Base-by-base conservation (phyloP, 1,284 basidiomycete species). In the Golubevia sp. region DNA sequence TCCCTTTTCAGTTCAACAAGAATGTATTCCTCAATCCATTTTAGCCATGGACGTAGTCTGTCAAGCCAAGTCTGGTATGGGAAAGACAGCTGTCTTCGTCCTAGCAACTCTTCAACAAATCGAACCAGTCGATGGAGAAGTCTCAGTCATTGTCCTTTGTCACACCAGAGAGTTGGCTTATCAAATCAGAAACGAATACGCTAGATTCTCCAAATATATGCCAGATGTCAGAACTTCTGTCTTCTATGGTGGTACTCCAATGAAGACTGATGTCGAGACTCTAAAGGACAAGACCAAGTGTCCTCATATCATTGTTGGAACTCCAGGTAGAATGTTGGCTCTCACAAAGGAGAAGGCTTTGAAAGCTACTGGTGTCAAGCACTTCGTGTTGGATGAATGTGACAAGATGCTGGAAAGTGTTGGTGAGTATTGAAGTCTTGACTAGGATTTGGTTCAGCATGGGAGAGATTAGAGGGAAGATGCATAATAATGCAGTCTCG, bases 351-450 rank as follows among this genome's bases (percentile, higher is more conserved):
- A 83, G 66, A 82, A 81, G 72, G 66, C 59, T 38, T 69, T 83
- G 53, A 83, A 83, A 70, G 73, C 67, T 6, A 70, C 70, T 20
- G 79, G 77, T 24, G 80, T 83, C 64, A 83, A 83, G 88, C 95
- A 98, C 88, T 99, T 99, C 86, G 95, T 97, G 67, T 88, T 99
- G 85, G 97, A 99, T 88, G 97, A 99, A 88, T 99, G 97, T 88
- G 97, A 99, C 89, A 99, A 99, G 90, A 98, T 99, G 93, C 91
- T 99, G 85, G 97, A 99, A 89, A 92, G 95, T 90, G 94, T 99
- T 87, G 95, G 94, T 97, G 91, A 96, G 94, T 97, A 88, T 68
- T 53, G 20, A 18, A n/a, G 24, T 38, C 55, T n/a, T n/a, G n/a
- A n/a, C n/a, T n/a, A n/a, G n/a, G n/a, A n/a, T n/a, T n/a, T n/a